Conservation (phyloP, 768 basidiomycete species). For the Imleria badia region DNA sequence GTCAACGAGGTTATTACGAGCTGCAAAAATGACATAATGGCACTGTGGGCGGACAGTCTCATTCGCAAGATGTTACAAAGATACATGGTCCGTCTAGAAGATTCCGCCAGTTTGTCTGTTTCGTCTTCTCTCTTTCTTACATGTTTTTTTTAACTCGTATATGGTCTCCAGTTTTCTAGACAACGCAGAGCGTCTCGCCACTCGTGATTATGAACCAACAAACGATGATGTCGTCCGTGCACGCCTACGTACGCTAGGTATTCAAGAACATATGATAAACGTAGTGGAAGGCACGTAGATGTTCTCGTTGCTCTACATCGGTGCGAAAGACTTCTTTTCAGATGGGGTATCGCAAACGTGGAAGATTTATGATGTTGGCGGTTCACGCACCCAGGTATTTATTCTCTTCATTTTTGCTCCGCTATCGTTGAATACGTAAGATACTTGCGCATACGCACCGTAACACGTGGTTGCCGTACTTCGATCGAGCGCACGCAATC, state of each 20-base stretch:
- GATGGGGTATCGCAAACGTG: conserved; percentile 43
- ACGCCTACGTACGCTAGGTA: conserved; percentile 65
- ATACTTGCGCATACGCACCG: conserved; percentile 52
- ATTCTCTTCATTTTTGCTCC: not conserved
- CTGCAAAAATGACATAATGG: conserved; percentile 62
- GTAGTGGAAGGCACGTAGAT: conserved; percentile 33
- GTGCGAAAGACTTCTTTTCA: conserved; percentile 3
- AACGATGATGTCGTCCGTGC: conserved; percentile 76
- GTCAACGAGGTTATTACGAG: conserved; percentile 53
- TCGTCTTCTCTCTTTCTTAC: not conserved
- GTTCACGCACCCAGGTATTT: conserved; percentile 61
- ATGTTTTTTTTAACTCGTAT: not conserved
- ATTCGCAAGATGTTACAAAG: conserved; percentile 50
- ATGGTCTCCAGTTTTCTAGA: conserved; percentile 56
- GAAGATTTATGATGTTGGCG: conserved; percentile 78
- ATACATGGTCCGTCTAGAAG: conserved; percentile 51
- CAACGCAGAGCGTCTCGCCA: conserved; percentile 64
- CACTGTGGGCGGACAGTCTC: conserved; percentile 60
- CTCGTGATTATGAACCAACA: conserved; percentile 57
- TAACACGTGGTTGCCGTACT: conserved; percentile 76
- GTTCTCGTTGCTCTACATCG: not conserved
- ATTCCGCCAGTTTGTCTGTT: conserved; percentile 67
- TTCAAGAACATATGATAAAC: conserved; percentile 60
- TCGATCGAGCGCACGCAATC: conserved; percentile 74
- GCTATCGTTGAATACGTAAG: not conserved